phyloP scores from a whole-genome alignment of 2,329 filamentous ascomycete genomes.

The Aspergillus spinulosporus region DNA sequence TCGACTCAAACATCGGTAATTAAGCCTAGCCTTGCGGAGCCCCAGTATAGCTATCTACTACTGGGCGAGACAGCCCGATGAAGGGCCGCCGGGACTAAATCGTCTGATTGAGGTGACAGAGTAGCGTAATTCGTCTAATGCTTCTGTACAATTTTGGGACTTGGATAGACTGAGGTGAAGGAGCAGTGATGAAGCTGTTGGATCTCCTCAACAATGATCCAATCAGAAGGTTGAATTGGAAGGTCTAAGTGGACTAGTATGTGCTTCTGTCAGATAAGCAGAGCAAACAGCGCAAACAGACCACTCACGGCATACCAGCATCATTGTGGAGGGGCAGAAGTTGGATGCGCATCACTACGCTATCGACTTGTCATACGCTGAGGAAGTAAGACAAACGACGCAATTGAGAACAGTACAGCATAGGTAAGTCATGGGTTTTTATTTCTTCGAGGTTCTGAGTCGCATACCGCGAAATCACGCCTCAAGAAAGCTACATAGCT shows the following conservation, averaged over 20 bases:
- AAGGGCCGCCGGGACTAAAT: not conserved
- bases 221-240: not conserved
- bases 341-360: conserved; percentile 1
- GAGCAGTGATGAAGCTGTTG: not conserved
- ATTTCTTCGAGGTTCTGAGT: not conserved
- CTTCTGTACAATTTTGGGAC: not conserved
- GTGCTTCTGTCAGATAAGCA: not conserved
- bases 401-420: not conserved
- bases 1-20: not conserved
- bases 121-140: not conserved
- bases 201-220: not conserved
- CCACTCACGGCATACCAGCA: conserved; percentile 20
- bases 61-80: not conserved
- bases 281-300: conserved; percentile 29
- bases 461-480: not conserved
- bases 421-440: not conserved
- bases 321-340: conserved; percentile 19
- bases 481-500: not conserved
- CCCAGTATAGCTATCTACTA: not conserved
- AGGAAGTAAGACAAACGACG: not conserved
- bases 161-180: not conserved
- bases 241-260: conserved; percentile 17
- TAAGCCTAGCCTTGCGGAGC: not conserved
- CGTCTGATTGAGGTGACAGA: not conserved
- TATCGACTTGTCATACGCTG: not conserved